Percentiles rank a stretch among this genome's conserved stretches.
phyloP scores from a whole-genome alignment of 1,284 basidiomycete species.

The Cryptococcus floricola region DNA sequence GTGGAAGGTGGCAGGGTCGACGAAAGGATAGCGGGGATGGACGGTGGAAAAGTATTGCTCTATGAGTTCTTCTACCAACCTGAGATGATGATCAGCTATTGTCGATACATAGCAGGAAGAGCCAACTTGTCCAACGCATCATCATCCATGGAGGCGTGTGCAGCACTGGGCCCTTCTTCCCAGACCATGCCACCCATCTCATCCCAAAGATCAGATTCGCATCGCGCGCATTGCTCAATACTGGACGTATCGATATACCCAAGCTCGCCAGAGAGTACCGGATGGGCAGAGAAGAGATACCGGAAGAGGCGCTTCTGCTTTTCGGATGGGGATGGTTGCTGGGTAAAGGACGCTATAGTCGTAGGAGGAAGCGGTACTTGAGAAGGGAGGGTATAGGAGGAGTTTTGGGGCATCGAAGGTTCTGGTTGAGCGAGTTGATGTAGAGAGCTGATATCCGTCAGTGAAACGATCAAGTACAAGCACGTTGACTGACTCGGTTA shows the following conservation, averaged over 20 bases:
- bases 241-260: constrained; percentile 41
- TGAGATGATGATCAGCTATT: constrained; percentile 5
- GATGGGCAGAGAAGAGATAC: constrained; percentile 43
- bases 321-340: constrained; percentile 5
- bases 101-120: not conserved
- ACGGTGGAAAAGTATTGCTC: constrained; percentile 71
- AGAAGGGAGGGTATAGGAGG: not conserved
- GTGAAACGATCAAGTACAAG: too few species aligned
- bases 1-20: constrained; percentile 72
- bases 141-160: constrained; percentile 25
- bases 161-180: constrained; percentile 34
- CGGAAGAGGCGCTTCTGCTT: constrained; percentile 34
- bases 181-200: constrained; percentile 33
- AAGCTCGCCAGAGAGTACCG: constrained; percentile 31
- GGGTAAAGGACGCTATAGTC: not conserved
- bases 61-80: constrained; percentile 79
- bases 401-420: not conserved
- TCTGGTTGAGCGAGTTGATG: not conserved
- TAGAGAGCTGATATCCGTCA: not conserved
- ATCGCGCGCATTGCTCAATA: constrained; percentile 21
- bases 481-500: too few species aligned
- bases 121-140: constrained; percentile 28
- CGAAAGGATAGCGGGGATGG: constrained; percentile 72
- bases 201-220: constrained; percentile 37
- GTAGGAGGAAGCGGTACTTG: not conserved